A percentile compares a stretch with the other conserved stretches of the same genome.
Evolutionary conservation across 768 basidiomycete genomes (phyloP).

Genomic region (Amanita phalloides): DNA sequence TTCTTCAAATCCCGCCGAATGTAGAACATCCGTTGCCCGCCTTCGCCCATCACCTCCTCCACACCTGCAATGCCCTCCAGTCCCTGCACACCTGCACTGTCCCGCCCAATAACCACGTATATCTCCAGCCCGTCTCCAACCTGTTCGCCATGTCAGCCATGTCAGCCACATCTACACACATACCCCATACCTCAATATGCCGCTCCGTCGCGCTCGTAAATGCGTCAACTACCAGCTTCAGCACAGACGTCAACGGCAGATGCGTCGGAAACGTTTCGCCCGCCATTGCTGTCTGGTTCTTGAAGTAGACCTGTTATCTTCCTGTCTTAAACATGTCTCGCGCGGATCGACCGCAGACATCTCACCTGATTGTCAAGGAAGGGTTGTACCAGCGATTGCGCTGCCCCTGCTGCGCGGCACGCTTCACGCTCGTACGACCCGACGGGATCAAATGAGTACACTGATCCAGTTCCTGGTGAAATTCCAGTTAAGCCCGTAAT

Average conservation of each 20-base stretch:
- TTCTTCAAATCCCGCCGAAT: slow-evolving; percentile 75
- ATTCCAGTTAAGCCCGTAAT: slow-evolving; percentile 7
- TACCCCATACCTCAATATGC: slow-evolving; percentile 76
- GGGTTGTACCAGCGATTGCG: slow-evolving; percentile 90
- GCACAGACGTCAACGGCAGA: slow-evolving; percentile 69
- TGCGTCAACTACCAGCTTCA: slow-evolving; percentile 86
- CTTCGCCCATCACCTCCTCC: slow-evolving; percentile 54
- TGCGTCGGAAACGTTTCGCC: slow-evolving; percentile 70
- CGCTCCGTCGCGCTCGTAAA: slow-evolving; percentile 97
- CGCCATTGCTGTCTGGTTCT: slow-evolving; percentile 77
- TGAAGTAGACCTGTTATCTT: slow-evolving; percentile 81
- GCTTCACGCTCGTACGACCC: slow-evolving; percentile 97
- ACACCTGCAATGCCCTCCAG: slow-evolving; percentile 43
- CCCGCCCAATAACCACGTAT: slow-evolving; percentile 72
- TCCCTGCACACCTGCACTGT: slow-evolving; percentile 43
- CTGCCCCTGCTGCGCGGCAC: slow-evolving; percentile 93
- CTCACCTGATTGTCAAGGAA: slow-evolving; percentile 97
- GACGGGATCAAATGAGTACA: slow-evolving; percentile 99
- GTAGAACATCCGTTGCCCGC: slow-evolving; percentile 69
- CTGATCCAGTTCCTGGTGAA: slow-evolving; percentile 76
- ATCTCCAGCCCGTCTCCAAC: slow-evolving; percentile 96
- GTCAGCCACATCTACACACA: not conserved
- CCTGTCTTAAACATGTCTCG: slow-evolving; percentile 1
- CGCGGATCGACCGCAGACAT: not conserved
- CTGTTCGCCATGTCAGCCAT: slow-evolving; percentile 22